Base-by-base conservation (phyloP, 2,329 filamentous ascomycete species). In the Dothidotthia symphoricarpi region DNA sequence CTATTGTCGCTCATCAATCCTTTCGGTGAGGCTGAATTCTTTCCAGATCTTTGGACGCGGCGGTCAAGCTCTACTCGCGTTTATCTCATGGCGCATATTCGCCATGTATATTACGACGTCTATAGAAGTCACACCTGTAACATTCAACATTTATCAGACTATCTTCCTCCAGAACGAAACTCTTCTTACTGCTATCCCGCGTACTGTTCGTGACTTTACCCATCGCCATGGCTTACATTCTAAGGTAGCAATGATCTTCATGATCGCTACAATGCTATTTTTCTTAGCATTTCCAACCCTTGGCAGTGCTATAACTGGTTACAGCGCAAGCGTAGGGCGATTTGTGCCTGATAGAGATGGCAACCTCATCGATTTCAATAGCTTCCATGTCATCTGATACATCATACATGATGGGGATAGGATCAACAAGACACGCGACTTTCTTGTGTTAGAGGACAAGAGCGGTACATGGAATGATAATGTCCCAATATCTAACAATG, bases 41-140 rank as follows among this genome's bases (percentile, higher is more conserved):
- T 5, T 19, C 7, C 15, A 57, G 54, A 10, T 53, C 3, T 32
- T 47, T 29, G 52, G 51, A 1, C 53, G 55, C 10, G 50, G 48
- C 15, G 52, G 52, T 12, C 57, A 60, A 30, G 36, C 44, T 1
- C 11, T 60, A 5, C 9, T 59, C 4, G 52, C 50, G 0, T 28
- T 46, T 1, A 31, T 45, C 1, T 57, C 48, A 3, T 59, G 49
- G 48, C 36, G 32, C 12, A 35, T 46, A 0, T 57, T 59, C 17
- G 34, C 38, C 3, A 38, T 32, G 2, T 57, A 60, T 22, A 36
- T 57, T 0, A 56, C 55, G 0, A 43, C 47, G 0, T 51, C 42
- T 2, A 59, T 61, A 52, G 47, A 52, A 31, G 13, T 39, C 6
- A 31, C 24, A 3, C 50, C 55, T 0, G 16, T 41, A 5, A 42